Percentiles rank a stretch among this genome's conserved stretches.
Conservation (phyloP, 805 yeast genomes). For the Cyberlindnera mississippiensis region DNA sequence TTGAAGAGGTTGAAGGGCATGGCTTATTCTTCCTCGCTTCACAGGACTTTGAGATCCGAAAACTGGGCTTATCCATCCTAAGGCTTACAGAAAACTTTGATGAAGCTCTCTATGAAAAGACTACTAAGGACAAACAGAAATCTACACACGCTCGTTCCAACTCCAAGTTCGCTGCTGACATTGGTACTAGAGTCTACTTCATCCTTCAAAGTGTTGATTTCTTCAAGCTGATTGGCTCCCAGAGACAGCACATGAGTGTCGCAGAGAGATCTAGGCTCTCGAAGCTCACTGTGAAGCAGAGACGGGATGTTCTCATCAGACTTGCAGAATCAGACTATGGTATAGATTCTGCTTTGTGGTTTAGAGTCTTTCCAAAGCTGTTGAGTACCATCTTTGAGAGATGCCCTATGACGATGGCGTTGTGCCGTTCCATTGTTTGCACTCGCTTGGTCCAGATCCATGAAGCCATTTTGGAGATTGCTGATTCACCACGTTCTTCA, state of each 20-base stretch:
- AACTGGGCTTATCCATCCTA: conserved; percentile 69
- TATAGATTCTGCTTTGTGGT: conserved; percentile 96
- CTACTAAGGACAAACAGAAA: conserved; percentile 24
- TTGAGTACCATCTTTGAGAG: conserved; percentile 66
- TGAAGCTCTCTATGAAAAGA: conserved; percentile 62
- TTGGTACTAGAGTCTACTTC: conserved; percentile 73
- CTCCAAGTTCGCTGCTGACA: conserved; percentile 70
- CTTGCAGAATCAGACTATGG: conserved; percentile 92
- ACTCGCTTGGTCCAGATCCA: conserved; percentile 82
- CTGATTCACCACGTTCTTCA: conserved; percentile 36
- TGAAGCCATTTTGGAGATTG: conserved; percentile 56
- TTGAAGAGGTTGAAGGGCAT: conserved; percentile 95
- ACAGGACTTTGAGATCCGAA: conserved; percentile 73
- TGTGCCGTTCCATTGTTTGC: conserved; percentile 88
- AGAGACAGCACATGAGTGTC: conserved; percentile 48
- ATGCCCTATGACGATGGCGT: conserved; percentile 91
- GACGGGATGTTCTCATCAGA: conserved; percentile 64
- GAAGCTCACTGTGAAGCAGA: conserved; percentile 52
- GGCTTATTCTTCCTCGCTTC: conserved; percentile 90
- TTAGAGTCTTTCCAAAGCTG: conserved; percentile 76
- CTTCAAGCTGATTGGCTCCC: conserved; percentile 52
- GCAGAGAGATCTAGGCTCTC: conserved; percentile 75
- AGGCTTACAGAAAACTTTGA: conserved; percentile 84
- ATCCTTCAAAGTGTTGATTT: conserved; percentile 70
- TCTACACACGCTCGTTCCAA: conserved; percentile 48